These are phyloP conservation scores for Malus hybrid DNA, from an alignment of 331 rosid genomes.

Conservation along the genomic window DNA sequence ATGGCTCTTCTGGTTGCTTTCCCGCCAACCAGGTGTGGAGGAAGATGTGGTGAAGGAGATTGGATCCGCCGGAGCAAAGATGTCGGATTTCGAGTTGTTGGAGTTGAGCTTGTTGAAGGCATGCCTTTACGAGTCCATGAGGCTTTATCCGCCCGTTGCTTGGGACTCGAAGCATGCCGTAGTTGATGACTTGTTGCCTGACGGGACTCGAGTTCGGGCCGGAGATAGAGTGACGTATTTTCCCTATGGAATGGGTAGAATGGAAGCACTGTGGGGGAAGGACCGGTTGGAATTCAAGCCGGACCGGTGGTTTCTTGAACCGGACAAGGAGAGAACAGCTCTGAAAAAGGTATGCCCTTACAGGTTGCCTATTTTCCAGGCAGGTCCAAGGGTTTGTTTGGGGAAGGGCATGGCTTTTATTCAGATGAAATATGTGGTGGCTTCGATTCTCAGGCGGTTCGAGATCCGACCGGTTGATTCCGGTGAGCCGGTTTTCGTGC, in stretches of 20 bases:
- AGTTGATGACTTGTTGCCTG: constrained; percentile 54
- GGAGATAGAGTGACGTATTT: constrained; percentile 90
- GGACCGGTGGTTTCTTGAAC: constrained; percentile 58
- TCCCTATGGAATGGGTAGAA: constrained; percentile 94
- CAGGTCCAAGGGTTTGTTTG: constrained; percentile 87
- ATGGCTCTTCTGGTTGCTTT: constrained; percentile 81
- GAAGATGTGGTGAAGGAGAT: constrained; percentile 42
- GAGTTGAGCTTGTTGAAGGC: constrained; percentile 56
- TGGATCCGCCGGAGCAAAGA: not conserved
- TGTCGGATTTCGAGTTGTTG: constrained; percentile 34
- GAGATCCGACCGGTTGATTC: constrained; percentile 30
- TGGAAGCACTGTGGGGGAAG: constrained; percentile 79
- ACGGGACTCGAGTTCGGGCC: constrained; percentile 45
- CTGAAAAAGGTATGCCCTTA: constrained; percentile 47
- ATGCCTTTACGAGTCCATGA: constrained; percentile 75
- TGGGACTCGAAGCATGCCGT: constrained; percentile 94
- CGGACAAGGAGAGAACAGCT: constrained; percentile 19
- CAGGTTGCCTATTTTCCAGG: constrained; percentile 75
- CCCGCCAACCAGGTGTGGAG: constrained; percentile 33
- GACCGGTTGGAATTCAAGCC: constrained; percentile 72
- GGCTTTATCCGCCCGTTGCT: constrained; percentile 80
- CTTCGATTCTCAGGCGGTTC: constrained; percentile 51
- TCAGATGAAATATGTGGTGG: constrained; percentile 75
- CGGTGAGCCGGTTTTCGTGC: constrained; percentile 58
- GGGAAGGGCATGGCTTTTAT: constrained; percentile 88